Evolutionary conservation across 176 grass and related monocot genomes (phyloP).

Genomic region (Paspalum vaginatum): DNA sequence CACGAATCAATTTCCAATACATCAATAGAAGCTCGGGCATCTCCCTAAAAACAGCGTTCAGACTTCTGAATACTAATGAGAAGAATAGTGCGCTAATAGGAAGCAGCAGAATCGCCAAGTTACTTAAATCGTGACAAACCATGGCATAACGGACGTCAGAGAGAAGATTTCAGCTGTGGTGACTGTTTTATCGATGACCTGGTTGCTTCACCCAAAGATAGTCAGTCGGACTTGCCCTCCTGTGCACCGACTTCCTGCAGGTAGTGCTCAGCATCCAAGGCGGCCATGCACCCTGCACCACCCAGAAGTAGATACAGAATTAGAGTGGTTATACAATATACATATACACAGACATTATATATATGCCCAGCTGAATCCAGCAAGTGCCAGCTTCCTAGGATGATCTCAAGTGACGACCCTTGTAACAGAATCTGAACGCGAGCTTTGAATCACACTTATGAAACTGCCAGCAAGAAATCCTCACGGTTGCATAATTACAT

Average conservation of each 20-base stretch:
- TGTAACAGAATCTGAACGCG: not conserved
- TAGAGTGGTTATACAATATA: not conserved
- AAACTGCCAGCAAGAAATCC: not conserved
- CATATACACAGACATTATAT: not conserved
- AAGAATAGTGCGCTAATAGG: not conserved
- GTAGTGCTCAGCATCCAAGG: conserved; percentile 92
- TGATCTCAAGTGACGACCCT: not conserved
- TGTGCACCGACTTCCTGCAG: conserved; percentile 77
- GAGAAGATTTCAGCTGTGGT: conserved; percentile 40
- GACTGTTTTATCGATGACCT: not conserved
- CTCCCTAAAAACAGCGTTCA: not conserved
- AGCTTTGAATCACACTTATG: not conserved
- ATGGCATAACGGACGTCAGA: conserved; percentile 38
- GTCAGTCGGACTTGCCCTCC: conserved; percentile 77
- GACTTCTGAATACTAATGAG: not conserved
- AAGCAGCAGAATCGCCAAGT: not conserved
- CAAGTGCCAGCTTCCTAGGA: not conserved
- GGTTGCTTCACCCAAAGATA: conserved; percentile 14
- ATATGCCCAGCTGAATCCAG: not conserved
- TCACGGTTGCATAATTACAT: not conserved
- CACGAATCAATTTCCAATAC: not conserved
- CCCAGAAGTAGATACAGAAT: not conserved
- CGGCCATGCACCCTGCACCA: conserved; percentile 84
- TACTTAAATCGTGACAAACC: not conserved
- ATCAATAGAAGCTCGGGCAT: not conserved